phyloP scores from a whole-genome alignment of 2,329 filamentous ascomycete species.

The Hypocreales sp. region DNA sequence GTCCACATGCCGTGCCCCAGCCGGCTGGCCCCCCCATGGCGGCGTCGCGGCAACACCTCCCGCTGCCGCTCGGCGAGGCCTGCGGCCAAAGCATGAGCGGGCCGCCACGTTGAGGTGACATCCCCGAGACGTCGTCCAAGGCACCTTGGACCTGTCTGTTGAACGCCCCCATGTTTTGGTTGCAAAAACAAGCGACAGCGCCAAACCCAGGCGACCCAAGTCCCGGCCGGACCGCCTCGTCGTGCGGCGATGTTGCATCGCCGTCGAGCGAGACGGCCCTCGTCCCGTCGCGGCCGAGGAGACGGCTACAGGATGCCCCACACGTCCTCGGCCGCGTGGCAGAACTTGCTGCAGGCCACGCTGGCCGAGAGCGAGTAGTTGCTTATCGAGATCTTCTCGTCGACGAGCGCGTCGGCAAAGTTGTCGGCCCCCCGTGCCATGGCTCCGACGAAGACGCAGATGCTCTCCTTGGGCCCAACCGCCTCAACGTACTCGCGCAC shows the following conservation, averaged over 20 bases:
- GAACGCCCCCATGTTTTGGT: conserved; percentile 70
- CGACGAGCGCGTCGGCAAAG: conserved; percentile 87
- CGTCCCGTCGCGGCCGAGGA: not conserved
- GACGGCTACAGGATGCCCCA: conserved; percentile 72
- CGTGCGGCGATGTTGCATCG: conserved; percentile 59
- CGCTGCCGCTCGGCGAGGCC: no score
- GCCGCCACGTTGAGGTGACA: no score
- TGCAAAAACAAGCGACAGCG: conserved; percentile 72
- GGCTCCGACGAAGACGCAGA: conserved; percentile 93
- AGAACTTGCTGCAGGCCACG: conserved; percentile 99
- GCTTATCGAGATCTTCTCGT: conserved; percentile 96
- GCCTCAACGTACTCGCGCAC: conserved; percentile 79
- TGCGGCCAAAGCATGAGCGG: no score
- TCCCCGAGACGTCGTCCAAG: no score
- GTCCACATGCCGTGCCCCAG: no score
- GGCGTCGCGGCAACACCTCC: no score
- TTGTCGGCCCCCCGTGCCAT: conserved; percentile 97
- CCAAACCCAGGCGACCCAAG: conserved; percentile 53
- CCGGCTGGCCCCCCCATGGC: no score
- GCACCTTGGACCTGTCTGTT: conserved; percentile 59
- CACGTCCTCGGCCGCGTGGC: conserved; percentile 90
- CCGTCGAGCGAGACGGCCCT: conserved; percentile 24
- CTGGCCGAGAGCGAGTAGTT: conserved; percentile 95
- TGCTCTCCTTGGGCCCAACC: conserved; percentile 70
- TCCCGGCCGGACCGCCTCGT: conserved; percentile 16